Evolutionary conservation across 768 basidiomycete species (phyloP), one percentile per base, ranked within the genome.

Genomic region (Mycena epipterygia): DNA sequence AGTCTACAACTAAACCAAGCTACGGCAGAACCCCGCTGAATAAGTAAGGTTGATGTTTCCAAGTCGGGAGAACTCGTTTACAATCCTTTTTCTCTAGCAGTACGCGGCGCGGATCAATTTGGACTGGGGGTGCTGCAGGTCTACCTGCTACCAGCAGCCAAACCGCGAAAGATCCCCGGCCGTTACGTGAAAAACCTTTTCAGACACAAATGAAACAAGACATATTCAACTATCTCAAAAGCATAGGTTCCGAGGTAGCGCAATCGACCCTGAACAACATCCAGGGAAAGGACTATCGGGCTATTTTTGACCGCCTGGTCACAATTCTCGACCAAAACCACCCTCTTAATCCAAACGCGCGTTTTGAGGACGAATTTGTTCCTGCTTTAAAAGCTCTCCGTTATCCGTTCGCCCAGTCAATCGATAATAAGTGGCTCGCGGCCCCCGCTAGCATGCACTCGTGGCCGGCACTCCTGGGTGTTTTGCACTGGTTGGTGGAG

Each of bases 401-500:
- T 71, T 99, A 98, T 81, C 97, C 98, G 0, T 94, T 91, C 67
- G 86, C 90, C 5, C 87, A 91, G 58, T 87, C 89, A 66, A 87
- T 98, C 21, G 94, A 95, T 73, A 90, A 91, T 59, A 96, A 94
- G 72, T 95, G 94, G 88, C 81, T 99, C 6, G 92, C 92, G 11
- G 92, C 96, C 2, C 94, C 96, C 0, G 97, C 95, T 0, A 93
- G 91, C 62, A 92, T 93, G 84, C 93, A 95, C 81, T 91, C 93
- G n/a, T 99, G 97, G 98, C 95, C 95, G 0, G 85, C 89, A 25
- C 81, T 98, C 29, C 84, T 99, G 19, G 97, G 94, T 25, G 93
- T 94, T 76, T 78, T 99, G 37, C 93, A 97, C 80, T 99, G 98
- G 98, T 82, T 99, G 17, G 94, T 94, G 11, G 92, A 95, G 74